Base-by-base conservation (phyloP, 2,329 filamentous ascomycete species). In the Beauveria sp. region DNA sequence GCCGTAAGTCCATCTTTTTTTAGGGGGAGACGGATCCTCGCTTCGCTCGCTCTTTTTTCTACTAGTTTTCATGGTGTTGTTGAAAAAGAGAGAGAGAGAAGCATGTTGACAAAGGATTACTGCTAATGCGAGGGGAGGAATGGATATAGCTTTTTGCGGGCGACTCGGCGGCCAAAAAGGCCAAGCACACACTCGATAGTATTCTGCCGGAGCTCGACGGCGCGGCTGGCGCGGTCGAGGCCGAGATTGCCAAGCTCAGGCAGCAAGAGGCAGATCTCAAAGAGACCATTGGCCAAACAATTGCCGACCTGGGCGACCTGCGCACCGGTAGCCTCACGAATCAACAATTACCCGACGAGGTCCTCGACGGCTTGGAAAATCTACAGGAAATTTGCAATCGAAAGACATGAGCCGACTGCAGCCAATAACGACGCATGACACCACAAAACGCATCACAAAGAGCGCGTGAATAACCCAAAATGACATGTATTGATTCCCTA, bases 251-350 rank as follows among this genome's bases (percentile, higher is more conserved):
- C 62, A 78, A 76, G 44, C 77, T 92, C 5, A 83, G 90, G 66
- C 76, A 81, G 40, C 87, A 93, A 66, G 84, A 88, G 58, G 78
- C 79, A 0, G 71, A 72, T 2, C 75, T 91, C 3, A 72, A 89
- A 6, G 77, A 81, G 4, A 82, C 84, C 12, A 81, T 94, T 56
- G 80, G 81, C 65, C 80, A 84, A 61, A 87, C 82, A 0, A 82
- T 94, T 18, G 88, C 88, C 37, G 84, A 83, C 53, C 76, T 96
- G 70, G 96, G 91, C 72, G 90, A 96, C 73, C 79, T 96, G 60
- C 85, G 90, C 51, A 93, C 94, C 68, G 91, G 92, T 43, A 86
- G 86, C 60, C 82, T 94, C 62, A 80, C 83, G 41, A 88, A 89
- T 64, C 72, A 79, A 24, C 79, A 84, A 62, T 74, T 92, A 37